Evolutionary conservation across 2,329 filamentous ascomycete species (phyloP), one percentile per base, ranked within the genome.

Genomic region (Furcasterigmium sp.): DNA sequence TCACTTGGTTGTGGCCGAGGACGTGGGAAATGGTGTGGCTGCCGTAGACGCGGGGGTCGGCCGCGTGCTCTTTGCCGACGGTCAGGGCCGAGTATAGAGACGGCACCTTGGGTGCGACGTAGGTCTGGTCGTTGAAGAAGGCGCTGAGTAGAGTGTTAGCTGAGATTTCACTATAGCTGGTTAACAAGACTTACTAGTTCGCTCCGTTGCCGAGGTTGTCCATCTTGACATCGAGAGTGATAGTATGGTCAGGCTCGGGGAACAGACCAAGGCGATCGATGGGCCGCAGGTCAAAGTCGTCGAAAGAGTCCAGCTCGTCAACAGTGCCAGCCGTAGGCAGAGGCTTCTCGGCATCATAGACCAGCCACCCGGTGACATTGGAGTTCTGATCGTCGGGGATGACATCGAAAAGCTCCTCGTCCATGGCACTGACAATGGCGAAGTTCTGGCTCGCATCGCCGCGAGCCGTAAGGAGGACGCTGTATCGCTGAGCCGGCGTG

Each of bases 181-280:
- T 23, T 39, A 15, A 4, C 10, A 4, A 10, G 8, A 37, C 62
- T 51, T 51, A 69, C 66, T 82, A 82, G 53, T 63, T 68, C 18
- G 76, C 77, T 2, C 85, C 85, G 46, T 90, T 75, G 18, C 70
- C 72, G 10, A 89, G 72, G 47, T 84, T 82, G 53, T 81, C 73
- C 78, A 87, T 86, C 42, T 57, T 56, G n/a, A 73, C 58, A 38
- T 53, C 59, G 7, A 82, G 64, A 2, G 65, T 70, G 37, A 82
- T 62, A 3, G 68, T 64, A 45, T 72, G 59, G 56, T 77, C 71
- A 5, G 76, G 72, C 4, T 70, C 56, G 9, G 67, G 64, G 18
- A 71, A 67, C 3, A 80, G 59, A 19, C 63, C 59, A 49, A 69
- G 56, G n/a, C 67, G 64, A 51, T 83, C 78, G 32, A 69, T 58